A percentile compares a stretch with the other conserved stretches of the same genome.
Evolutionary conservation across 2,329 filamentous ascomycete species (phyloP).

Genomic region (Coniochaeta sp.): DNA sequence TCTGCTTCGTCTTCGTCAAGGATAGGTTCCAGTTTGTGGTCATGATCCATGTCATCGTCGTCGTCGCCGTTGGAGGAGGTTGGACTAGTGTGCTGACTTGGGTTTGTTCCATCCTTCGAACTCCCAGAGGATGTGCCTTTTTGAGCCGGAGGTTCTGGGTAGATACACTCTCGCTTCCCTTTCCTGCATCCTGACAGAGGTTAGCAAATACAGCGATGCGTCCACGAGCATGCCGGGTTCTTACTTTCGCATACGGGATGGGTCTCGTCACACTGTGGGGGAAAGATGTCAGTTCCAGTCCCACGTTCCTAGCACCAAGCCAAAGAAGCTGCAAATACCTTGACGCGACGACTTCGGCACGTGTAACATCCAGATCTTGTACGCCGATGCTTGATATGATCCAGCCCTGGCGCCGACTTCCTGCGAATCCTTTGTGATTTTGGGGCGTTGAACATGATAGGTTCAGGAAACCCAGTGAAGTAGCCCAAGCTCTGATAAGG

Average conservation of each 20-base stretch:
- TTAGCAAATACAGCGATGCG: constrained; percentile 10
- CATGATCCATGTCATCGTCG: constrained; percentile 38
- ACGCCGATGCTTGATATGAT: constrained; percentile 85
- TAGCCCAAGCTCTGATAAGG: constrained; percentile 41
- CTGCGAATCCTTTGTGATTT: constrained; percentile 43
- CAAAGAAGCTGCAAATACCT: constrained; percentile 34
- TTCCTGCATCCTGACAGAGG: constrained; percentile 69
- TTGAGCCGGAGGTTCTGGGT: constrained; percentile 61
- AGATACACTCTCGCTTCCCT: constrained; percentile 82
- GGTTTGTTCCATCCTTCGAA: constrained; percentile 27
- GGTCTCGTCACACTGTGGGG: constrained; percentile 73
- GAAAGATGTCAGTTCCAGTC: constrained; percentile 2
- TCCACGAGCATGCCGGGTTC: constrained; percentile 13
- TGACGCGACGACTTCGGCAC: constrained; percentile 82
- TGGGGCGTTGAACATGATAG: constrained; percentile 37
- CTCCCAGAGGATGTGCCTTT: constrained; percentile 27
- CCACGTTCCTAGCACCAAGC: constrained; percentile 5
- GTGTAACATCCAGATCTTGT: constrained; percentile 92
- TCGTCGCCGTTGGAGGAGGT: constrained; percentile 48
- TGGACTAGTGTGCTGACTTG: constrained; percentile 37
- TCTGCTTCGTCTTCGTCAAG: constrained; percentile 38
- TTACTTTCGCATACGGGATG: constrained; percentile 78
- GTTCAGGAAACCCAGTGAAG: constrained; percentile 42
- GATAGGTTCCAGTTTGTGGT: constrained; percentile 43
- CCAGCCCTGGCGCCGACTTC: constrained; percentile 43